Base-by-base conservation (phyloP, 371 early-diverging fungal species). In the Mortierella sp. region DNA sequence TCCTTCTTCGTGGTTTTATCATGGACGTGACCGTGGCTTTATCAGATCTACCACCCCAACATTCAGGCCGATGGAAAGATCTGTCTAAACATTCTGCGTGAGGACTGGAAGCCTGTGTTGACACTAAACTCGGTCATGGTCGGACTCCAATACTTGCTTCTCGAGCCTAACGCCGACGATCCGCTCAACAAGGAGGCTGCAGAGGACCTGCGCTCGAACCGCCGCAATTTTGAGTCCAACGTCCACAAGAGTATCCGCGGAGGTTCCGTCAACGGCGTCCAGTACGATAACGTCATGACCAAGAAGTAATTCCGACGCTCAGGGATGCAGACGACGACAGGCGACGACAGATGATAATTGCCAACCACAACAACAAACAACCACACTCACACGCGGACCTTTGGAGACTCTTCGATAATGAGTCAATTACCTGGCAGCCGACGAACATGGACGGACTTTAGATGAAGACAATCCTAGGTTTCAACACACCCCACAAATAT, bases 81-180 rank as follows among this genome's bases (percentile, higher is more conserved):
- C 54, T 99, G 99, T 85, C 89, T 99, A 67, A 99, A 99, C 89
- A 98, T 99, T 78, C 91, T 99, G 78, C 96, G 99, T 75, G 98
- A 98, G 85, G 98, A 99, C 88, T 99, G 99, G 99, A 99, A 98
- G 75, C 99, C 99, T 6, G 99, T 99, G 16, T 91, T 99, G 46
- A 98, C 97, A 79, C 91, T 99, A 77, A 96, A 98, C 87, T 95
- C 99, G 54, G 96, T 99, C 50, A 87, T 99, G 69, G 95, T 99
- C 61, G 99, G 99, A 11, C 90, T 99, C 76, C 97, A 98, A 85
- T 97, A 98, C 82, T 89, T 99, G 54, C 96, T 99, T 80, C 88
- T 97, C 80, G 99, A 98, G 78, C 99, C 99, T 0, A 99, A 99
- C 88, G 97, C 99, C 0, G 97, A 98, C 61, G 99, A 99, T 92